Base-by-base conservation (phyloP, 192 early-diverging fungal genomes). In the Coemansia asiatica region DNA sequence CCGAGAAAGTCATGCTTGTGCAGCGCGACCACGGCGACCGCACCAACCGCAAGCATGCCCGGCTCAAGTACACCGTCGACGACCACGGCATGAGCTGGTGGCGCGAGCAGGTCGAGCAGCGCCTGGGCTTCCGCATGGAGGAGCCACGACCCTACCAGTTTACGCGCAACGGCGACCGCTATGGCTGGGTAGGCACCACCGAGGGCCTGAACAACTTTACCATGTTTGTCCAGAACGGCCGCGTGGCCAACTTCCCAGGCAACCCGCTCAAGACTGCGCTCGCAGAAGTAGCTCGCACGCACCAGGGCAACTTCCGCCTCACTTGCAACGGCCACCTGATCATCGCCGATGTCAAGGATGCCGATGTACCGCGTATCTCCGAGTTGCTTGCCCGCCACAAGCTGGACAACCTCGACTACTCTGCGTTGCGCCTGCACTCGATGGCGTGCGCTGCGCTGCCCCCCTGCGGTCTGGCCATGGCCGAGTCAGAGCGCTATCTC, bases 41-140 rank as follows among this genome's bases (percentile, higher is more conserved):
- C 62, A 90, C 89, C 75, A 98, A 98, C 90, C 91, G 96, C 75
- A 95, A 95, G 86, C 96, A 98, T 83, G 96, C 96, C 12, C 91
- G 96, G 58, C 81, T 98, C 55, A 98, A 98, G 91, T 98, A 98
- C 85, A 98, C 96, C 35, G 93, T 98, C 66, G 96, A 98, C 68
- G 94, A 95, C 82, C 89, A 91, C 66, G 91, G 94, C 51, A 76
- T 98, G 62, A 90, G 90, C 61, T 98, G 94, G 90, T 95, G 95
- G 88, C 85, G 88, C 67, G 76, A 63, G 35, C 90, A 96, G 73
- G 87, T 98, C 25, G 94, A 95, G 79, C 68, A 72, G 50, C 88
- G 92, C 28, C 76, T 92, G 46, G 93, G 94, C 36, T 91, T 83
- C 83, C 84, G 73, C 23, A 72, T 98, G 15, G 84, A 87, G 63